Conservation (phyloP, 2,329 filamentous ascomycete species). For the Remersonia thermophila region DNA sequence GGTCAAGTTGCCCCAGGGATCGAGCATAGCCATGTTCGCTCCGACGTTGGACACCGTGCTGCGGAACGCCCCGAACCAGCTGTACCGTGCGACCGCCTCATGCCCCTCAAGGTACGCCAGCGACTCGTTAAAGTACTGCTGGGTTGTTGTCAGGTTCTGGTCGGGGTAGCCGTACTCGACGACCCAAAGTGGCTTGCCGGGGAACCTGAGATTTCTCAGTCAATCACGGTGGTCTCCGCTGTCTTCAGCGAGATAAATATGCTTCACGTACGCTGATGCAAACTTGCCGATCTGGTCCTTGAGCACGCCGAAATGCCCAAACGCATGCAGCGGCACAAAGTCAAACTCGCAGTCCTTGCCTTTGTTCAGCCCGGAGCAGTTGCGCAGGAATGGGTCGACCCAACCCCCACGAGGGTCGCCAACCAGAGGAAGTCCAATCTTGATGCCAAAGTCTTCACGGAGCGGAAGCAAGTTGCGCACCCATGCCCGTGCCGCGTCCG, state of each 20-base stretch:
- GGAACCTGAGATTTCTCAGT: constrained; percentile 32
- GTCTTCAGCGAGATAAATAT: background rate
- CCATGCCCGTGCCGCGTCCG: constrained; percentile 53
- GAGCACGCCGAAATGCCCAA: constrained; percentile 54
- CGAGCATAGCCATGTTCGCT: constrained; percentile 56
- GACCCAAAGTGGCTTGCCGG: constrained; percentile 54
- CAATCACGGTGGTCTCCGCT: background rate
- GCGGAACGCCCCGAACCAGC: constrained; percentile 65
- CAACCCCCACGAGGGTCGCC: constrained; percentile 45
- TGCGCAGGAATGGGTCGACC: constrained; percentile 52
- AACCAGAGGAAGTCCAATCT: constrained; percentile 52
- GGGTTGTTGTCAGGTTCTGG: constrained; percentile 41
- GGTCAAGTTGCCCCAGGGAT: constrained; percentile 53
- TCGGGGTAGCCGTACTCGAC: constrained; percentile 61
- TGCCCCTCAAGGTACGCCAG: constrained; percentile 52
- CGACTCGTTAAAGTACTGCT: constrained; percentile 55
- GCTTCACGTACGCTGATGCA: constrained; percentile 26
- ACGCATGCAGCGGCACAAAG: constrained; percentile 54
- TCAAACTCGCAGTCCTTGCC: constrained; percentile 45
- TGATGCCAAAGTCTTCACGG: constrained; percentile 43
- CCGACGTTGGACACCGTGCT: constrained; percentile 59
- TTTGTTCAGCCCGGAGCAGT: constrained; percentile 41
- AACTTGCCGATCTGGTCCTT: constrained; percentile 52
- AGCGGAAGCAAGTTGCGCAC: constrained; percentile 58
- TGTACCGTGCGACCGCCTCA: constrained; percentile 51